A percentile compares a stretch with the other conserved stretches of the same genome.
Conservation (phyloP, 805 yeast species). For the Wickerhamomyces bisporus region DNA sequence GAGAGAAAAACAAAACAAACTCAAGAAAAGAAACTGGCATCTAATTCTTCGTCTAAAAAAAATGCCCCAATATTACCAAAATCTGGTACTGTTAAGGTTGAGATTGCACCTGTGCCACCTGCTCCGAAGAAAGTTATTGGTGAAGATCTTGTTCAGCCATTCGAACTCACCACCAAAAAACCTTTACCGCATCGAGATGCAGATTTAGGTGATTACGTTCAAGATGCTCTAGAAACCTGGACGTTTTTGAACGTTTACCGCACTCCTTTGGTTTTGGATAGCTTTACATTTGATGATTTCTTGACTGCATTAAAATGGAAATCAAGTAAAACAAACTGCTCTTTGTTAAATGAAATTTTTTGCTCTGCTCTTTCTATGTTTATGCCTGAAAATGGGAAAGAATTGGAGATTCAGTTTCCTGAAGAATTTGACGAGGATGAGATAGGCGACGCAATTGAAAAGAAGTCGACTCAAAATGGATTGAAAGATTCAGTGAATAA, state of each 20-base stretch:
- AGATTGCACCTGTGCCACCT: constrained; percentile 8
- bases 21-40: constrained; percentile 1
- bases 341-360: constrained; percentile 59
- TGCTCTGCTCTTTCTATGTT: constrained; percentile 57
- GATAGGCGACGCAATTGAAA: constrained; percentile 18
- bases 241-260: constrained; percentile 67
- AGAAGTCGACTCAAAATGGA: too few species aligned
- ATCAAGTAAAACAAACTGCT: constrained; percentile 46
- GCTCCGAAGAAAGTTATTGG: constrained; percentile 14
- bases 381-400: constrained; percentile 39
- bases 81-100: constrained; percentile 3
- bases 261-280: constrained; percentile 57
- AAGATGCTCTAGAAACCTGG: constrained; percentile 65
- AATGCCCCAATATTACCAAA: constrained; percentile 2
- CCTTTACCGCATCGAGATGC: constrained; percentile 18
- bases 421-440: constrained; percentile 28
- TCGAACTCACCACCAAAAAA: constrained; percentile 12
- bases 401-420: constrained; percentile 26
- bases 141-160: constrained; percentile 19
- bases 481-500: too few species aligned
- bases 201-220: constrained; percentile 13
- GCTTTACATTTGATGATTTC: constrained; percentile 77
- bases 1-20: constrained; percentile 6
- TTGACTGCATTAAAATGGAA: constrained; percentile 40
- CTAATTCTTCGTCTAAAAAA: neutral